phyloP scores from a whole-genome alignment of 371 early-diverging fungal species.

The Homolaphlyctis polyrhiza region DNA sequence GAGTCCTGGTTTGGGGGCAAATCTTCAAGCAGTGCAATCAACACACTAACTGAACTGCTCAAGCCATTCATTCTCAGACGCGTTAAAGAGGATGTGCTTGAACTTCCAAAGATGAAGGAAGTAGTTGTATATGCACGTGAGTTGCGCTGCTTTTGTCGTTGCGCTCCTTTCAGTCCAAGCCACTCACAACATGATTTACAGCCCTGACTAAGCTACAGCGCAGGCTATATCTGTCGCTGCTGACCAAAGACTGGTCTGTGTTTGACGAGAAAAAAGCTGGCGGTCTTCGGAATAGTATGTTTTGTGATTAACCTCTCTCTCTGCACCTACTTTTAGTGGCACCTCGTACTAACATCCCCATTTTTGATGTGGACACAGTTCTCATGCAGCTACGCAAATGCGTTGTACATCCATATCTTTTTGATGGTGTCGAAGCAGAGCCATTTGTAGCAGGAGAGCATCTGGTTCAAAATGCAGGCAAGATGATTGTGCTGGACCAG shows the following conservation, averaged over 20 bases:
- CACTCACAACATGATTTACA: neutral
- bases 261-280: conserved; percentile 12
- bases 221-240: conserved; percentile 18
- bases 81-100: conserved; percentile 85
- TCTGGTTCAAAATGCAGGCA: conserved; percentile 89
- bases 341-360: conserved; percentile 41
- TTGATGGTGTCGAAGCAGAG: conserved; percentile 51
- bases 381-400: conserved; percentile 99
- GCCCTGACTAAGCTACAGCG: conserved; percentile 19
- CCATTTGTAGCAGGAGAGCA: conserved; percentile 28
- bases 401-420: conserved; percentile 97
- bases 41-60: conserved; percentile 82
- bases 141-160: conserved; percentile 3
- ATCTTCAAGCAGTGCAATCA: conserved; percentile 57
- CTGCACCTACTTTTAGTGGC: neutral
- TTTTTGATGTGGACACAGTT: conserved; percentile 86
- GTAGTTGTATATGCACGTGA: neutral
- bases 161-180: conserved; percentile 50
- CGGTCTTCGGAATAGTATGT: conserved; percentile 17
- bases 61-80: conserved; percentile 99
- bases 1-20: conserved; percentile 68
- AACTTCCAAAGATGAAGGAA: conserved; percentile 62
- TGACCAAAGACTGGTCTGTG: conserved; percentile 16
- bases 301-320: neutral
- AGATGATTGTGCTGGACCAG: conserved; percentile 81